Evolutionary conservation across 345 rosid genomes (phyloP).

Genomic region (Eucalyptus rudis): DNA sequence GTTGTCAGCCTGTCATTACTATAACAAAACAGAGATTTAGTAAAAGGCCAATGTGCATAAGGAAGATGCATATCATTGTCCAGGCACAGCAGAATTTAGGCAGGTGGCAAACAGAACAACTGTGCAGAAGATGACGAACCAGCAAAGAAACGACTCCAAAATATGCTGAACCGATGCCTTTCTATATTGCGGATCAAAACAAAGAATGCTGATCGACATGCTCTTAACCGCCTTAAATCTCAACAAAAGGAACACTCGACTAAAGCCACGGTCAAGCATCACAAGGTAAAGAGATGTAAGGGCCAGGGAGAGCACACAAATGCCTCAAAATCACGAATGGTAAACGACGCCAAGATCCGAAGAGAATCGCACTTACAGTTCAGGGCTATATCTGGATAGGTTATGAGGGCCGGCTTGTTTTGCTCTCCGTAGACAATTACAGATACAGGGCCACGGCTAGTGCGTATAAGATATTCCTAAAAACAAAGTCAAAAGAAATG

Average conservation of each 20-base stretch:
- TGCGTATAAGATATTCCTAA: slow-evolving; percentile 74
- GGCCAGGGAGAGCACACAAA: background rate
- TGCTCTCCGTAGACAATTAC: slow-evolving; percentile 78
- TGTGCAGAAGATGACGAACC: background rate
- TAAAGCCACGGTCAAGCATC: background rate
- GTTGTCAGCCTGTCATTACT: background rate
- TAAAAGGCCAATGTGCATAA: background rate
- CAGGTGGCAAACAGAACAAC: background rate
- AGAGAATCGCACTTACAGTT: slow-evolving; percentile 37
- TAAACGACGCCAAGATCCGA: background rate
- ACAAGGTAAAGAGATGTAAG: background rate
- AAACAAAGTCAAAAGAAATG: background rate
- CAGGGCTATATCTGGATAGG: slow-evolving; percentile 86
- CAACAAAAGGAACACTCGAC: background rate
- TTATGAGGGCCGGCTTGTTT: slow-evolving; percentile 77
- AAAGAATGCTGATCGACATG: background rate
- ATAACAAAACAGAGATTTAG: background rate
- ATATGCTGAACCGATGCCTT: background rate
- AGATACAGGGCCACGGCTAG: slow-evolving; percentile 65
- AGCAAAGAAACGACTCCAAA: background rate
- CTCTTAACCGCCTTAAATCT: background rate
- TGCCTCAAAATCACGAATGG: background rate
- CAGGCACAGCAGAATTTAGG: background rate
- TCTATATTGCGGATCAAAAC: background rate
- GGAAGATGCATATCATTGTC: background rate